Evolutionary conservation across 495 filamentous ascomycete species (phyloP), one percentile per base, ranked within the genome.

Genomic region (Penicillium odoratum): DNA sequence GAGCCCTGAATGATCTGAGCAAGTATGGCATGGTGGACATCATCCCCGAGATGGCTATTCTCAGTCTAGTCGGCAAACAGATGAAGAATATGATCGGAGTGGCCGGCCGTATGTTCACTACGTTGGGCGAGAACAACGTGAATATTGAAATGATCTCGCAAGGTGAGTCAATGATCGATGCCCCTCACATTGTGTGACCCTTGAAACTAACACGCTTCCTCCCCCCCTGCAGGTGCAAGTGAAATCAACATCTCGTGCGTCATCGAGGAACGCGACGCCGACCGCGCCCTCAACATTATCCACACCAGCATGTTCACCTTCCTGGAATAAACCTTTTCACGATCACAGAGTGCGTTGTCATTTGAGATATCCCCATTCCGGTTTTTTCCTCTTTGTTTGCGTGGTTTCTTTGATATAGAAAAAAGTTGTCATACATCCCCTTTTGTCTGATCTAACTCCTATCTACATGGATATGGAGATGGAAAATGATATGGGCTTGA

Each of bases 211-310:
- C 15, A 7, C 29, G 30, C 48, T 18, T 45, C 40, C 30, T 21
- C 28, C 33, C 46, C 48, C 49, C 46, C 42, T 61, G 16, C 74
- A 96, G 94, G 93, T 56, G 92, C 92, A 44, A 97, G 92, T 66
- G 94, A 98, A 78, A 98, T 98, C 75, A 97, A 97, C 71, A 98
- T 98, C 53, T 94, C 90, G 13, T 98, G 94, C 71, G 94, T 98
- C 7, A 95, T 98, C 63, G 90, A 94, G 64, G 90, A 90, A 64
- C 81, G 88, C 64, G 90, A 96, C 59, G 92, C 93, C 40, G 88
- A 91, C 54, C 85, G 93, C 54, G 94, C 94, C 13, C 86, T 98
- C 78, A 97, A 93, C 66, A 88, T 97, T 62, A 83, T 98, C 51
- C 94, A 98, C 69, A 97, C 93, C 16, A 90, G 87, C 74, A 83